Percentiles rank a stretch among this genome's conserved stretches.
These are phyloP conservation scores for Ilex asprella DNA, from an alignment of 257 asterid genomes.

Conservation along the genomic window DNA sequence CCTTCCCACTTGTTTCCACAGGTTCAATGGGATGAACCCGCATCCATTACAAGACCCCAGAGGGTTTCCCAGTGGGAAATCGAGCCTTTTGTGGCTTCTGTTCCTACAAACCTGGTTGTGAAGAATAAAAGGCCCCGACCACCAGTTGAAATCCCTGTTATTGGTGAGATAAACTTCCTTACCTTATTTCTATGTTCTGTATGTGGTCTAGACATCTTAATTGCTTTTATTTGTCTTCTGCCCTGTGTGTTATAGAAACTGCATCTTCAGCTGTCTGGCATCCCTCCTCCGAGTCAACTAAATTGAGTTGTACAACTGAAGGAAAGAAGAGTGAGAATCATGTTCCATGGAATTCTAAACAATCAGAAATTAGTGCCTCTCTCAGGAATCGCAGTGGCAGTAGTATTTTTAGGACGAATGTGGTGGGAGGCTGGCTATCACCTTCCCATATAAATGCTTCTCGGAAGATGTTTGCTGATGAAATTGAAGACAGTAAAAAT, in stretches of 20 bases:
- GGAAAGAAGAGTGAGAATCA: conserved; percentile 21
- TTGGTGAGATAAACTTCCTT: conserved; percentile 31
- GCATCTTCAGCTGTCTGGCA: conserved; percentile 54
- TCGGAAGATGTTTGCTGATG: conserved; percentile 34
- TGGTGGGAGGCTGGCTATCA: conserved; percentile 16
- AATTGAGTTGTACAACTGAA: conserved; percentile 26
- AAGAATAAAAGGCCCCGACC: conserved; percentile 43
- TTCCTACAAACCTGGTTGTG: conserved; percentile 19
- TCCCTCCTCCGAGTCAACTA: conserved; percentile 31
- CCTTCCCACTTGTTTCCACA: conserved; percentile 11
- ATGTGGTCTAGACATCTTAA: neutral
- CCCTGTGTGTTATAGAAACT: conserved; percentile 27
- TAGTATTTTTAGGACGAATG: conserved; percentile 8
- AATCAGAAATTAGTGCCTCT: neutral
- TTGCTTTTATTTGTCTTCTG: conserved; percentile 6
- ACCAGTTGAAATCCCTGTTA: conserved; percentile 33
- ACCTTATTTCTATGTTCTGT: neutral
- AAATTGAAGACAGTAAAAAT: conserved; percentile 44
- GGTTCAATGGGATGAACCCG: conserved; percentile 60
- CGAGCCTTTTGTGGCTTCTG: conserved; percentile 33
- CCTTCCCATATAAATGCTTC: conserved; percentile 28
- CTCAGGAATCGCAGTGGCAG: conserved; percentile 19
- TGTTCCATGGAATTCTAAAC: conserved; percentile 16
- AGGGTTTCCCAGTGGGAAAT: conserved; percentile 62
- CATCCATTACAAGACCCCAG: conserved; percentile 38